Percentiles rank a stretch among this genome's conserved stretches.
Evolutionary conservation across 1,139 yeast genomes (phyloP).

Genomic region (Pichia sp.): DNA sequence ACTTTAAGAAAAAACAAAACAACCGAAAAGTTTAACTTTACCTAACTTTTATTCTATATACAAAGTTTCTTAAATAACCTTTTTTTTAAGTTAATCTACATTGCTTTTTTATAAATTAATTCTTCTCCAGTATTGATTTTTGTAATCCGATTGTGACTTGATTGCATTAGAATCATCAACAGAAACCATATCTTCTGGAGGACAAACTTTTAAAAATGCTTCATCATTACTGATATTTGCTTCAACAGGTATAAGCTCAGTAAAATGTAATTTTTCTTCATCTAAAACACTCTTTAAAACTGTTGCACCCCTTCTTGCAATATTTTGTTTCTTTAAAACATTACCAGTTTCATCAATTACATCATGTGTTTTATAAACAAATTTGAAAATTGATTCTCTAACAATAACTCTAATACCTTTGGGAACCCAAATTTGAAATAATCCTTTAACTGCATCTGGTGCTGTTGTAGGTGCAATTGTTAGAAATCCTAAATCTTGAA

Average conservation of each 20-base stretch:
- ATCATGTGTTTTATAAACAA: slow-evolving; percentile 24
- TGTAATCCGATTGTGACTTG: slow-evolving; percentile 16
- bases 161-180: background rate
- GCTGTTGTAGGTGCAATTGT: slow-evolving; percentile 49
- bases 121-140: slow-evolving; percentile 22
- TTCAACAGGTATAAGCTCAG: slow-evolving; percentile 20
- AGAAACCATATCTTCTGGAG: slow-evolving; percentile 5
- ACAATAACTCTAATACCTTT: slow-evolving; percentile 39
- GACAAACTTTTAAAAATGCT: slow-evolving; percentile 16
- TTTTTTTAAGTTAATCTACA: background rate
- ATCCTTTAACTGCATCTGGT: slow-evolving; percentile 34
- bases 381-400: slow-evolving; percentile 35
- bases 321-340: slow-evolving; percentile 12
- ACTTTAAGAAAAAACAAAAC: too few species aligned
- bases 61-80: too few species aligned
- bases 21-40: too few species aligned
- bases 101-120: background rate
- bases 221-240: slow-evolving; percentile 14
- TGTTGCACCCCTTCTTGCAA: slow-evolving; percentile 11
- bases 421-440: slow-evolving; percentile 44
- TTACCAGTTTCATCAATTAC: slow-evolving; percentile 16
- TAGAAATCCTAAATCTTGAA: slow-evolving; percentile 63
- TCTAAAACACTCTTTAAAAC: slow-evolving; percentile 14
- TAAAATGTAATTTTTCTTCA: slow-evolving; percentile 18
- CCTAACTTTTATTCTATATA: too few species aligned